Conservation (phyloP, 306 rosid genomes). For the Notholithocarpus densiflorus region DNA sequence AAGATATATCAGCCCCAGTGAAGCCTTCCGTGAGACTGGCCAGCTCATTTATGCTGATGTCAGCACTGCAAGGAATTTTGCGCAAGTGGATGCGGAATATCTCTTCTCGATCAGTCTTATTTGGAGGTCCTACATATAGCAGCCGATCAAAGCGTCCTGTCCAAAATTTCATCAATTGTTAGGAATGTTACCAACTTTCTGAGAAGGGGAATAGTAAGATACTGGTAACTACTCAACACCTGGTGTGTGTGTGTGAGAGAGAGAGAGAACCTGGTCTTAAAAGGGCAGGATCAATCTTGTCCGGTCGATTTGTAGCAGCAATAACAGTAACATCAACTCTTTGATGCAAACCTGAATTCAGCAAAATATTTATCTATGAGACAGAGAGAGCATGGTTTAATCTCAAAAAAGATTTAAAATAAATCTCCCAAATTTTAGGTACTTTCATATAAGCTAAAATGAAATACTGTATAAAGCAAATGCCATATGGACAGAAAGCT, state of each 20-base stretch:
- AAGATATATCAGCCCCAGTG: slow-evolving; percentile 88
- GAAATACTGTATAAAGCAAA: background rate
- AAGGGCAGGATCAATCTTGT: slow-evolving; percentile 87
- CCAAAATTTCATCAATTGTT: slow-evolving; percentile 14
- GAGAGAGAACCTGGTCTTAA: slow-evolving; percentile 70
- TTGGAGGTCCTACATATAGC: slow-evolving; percentile 90
- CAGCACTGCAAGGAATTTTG: slow-evolving; percentile 65
- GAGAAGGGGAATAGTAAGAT: background rate
- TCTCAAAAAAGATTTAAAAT: background rate
- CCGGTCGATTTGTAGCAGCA: slow-evolving; percentile 95
- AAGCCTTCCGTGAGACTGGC: slow-evolving; percentile 62
- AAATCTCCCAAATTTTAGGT: background rate
- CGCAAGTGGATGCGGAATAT: slow-evolving; percentile 75
- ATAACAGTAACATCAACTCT: slow-evolving; percentile 82
- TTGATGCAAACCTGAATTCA: slow-evolving; percentile 69
- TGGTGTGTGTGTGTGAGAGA: background rate
- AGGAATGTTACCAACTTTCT: slow-evolving; percentile 3
- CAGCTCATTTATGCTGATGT: slow-evolving; percentile 56
- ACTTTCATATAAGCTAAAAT: background rate
- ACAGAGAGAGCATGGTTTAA: background rate
- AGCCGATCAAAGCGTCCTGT: slow-evolving; percentile 90
- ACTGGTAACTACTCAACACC: background rate
- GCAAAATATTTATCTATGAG: slow-evolving; percentile 5
- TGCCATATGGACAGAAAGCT: background rate
- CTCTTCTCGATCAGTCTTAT: slow-evolving; percentile 71